A percentile compares a stretch with the other conserved stretches of the same genome.
These are phyloP conservation scores for Sonneratia caseolaris DNA, from an alignment of 345 rosid species.

Conservation along the genomic window DNA sequence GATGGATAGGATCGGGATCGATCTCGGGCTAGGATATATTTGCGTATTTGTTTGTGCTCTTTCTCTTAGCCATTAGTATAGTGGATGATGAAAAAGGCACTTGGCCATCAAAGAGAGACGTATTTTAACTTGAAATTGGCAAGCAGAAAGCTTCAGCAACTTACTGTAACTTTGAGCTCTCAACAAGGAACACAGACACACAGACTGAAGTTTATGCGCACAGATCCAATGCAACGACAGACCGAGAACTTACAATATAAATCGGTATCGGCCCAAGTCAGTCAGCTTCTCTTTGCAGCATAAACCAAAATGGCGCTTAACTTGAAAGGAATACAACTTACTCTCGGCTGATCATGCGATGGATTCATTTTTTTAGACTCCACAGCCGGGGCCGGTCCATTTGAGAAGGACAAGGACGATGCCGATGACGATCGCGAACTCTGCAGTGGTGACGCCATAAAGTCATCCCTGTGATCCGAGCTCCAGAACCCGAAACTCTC, in stretches of 20 bases:
- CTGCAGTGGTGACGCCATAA: conserved; percentile 1
- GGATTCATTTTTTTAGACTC: conserved; percentile 15
- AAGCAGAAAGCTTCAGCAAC: neutral
- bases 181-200: neutral
- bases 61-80: no score
- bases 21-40: no score
- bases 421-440: conserved; percentile 33
- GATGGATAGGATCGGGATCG: no score
- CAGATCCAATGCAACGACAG: neutral
- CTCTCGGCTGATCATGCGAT: conserved; percentile 8
- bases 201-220: neutral
- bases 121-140: no score
- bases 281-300: no score
- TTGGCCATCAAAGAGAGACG: no score
- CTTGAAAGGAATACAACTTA: conserved; percentile 26
- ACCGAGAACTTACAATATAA: neutral
- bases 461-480: conserved; percentile 16
- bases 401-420: conserved; percentile 21
- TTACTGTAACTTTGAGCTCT: neutral
- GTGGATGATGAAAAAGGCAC: no score
- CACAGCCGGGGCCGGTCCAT: conserved; percentile 1
- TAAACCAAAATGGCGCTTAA: conserved; percentile 19
- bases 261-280: neutral
- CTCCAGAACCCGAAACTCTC: conserved; percentile 15
- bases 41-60: no score